phyloP scores from a whole-genome alignment of 2,329 filamentous ascomycete genomes.

The Pseudocercospora pini-densiflorae region DNA sequence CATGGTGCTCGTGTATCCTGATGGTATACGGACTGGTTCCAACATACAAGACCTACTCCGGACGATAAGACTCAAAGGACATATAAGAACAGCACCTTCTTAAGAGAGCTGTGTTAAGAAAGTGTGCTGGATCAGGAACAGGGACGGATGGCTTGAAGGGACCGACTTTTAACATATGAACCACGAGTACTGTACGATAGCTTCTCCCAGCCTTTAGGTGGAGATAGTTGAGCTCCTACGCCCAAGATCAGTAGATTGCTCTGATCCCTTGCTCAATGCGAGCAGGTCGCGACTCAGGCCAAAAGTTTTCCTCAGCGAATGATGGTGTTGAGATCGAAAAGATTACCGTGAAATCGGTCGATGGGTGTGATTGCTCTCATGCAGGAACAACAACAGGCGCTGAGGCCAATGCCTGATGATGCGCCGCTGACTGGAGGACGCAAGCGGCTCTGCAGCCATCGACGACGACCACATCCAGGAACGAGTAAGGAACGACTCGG shows the following conservation, averaged over 20 bases:
- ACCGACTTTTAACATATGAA: constrained; percentile 19
- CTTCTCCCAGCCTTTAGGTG: constrained; percentile 14
- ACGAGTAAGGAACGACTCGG: constrained; percentile 17
- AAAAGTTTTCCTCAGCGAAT: not conserved
- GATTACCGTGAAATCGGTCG: constrained; percentile 5
- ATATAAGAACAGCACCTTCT: constrained; percentile 3
- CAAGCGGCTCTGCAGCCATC: constrained; percentile 7
- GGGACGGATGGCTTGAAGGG: constrained; percentile 14
- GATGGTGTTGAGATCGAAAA: constrained; percentile 2
- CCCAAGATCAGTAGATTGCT: not conserved
- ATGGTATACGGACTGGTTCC: constrained; percentile 21
- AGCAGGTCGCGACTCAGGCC: constrained; percentile 5
- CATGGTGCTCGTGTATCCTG: constrained; percentile 12
- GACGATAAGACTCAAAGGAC: not conserved
- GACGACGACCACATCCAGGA: constrained; percentile 24
- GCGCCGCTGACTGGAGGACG: constrained; percentile 25
- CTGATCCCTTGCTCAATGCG: not conserved
- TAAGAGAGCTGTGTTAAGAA: constrained; percentile 6
- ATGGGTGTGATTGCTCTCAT: not conserved
- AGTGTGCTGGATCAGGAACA: constrained; percentile 3
- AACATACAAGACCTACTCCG: constrained; percentile 16
- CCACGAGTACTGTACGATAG: constrained; percentile 1
- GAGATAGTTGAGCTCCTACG: constrained; percentile 3
- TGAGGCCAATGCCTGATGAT: constrained; percentile 3
- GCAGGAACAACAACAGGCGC: constrained; percentile 1